Evolutionary conservation across 768 basidiomycete species (phyloP).

Genomic region (Rhizopogon salebrosus): DNA sequence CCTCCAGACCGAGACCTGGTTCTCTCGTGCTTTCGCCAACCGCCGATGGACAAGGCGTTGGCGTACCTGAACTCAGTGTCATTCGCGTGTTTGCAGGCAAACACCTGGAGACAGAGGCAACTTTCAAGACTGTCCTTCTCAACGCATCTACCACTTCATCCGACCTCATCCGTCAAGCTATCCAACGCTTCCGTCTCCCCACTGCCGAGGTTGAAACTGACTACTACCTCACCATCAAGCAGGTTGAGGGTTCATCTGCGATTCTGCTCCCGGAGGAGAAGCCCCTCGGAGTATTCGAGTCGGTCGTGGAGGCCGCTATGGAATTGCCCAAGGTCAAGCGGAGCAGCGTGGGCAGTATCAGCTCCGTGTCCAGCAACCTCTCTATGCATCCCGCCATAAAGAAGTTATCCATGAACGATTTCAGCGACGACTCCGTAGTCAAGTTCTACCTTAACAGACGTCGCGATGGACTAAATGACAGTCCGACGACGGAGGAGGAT

Average conservation of each 20-base stretch:
- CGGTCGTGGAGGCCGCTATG: constrained; percentile 73
- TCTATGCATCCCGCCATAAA: constrained; percentile 95
- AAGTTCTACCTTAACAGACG: constrained; percentile 91
- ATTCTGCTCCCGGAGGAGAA: constrained; percentile 66
- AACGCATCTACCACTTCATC: constrained; percentile 79
- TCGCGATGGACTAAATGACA: constrained; percentile 38
- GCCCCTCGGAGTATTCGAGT: constrained; percentile 88
- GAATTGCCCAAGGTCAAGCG: constrained; percentile 86
- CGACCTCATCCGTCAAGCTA: constrained; percentile 87
- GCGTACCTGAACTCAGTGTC: constrained; percentile 83
- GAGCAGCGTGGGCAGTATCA: constrained; percentile 90
- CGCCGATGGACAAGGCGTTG: constrained; percentile 54
- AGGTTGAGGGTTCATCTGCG: constrained; percentile 83
- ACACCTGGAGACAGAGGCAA: constrained; percentile 87
- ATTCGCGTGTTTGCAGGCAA: constrained; percentile 94
- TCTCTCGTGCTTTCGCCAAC: constrained; percentile 67
- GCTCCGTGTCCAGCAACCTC: constrained; percentile 86
- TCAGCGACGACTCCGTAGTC: constrained; percentile 93
- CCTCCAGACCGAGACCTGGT: constrained; percentile 63
- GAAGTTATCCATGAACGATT: constrained; percentile 94
- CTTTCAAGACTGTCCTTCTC: constrained; percentile 95
- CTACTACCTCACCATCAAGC: constrained; percentile 91
- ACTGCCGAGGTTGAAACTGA: constrained; percentile 49
- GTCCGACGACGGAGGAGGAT: constrained; percentile 41
- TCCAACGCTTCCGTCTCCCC: constrained; percentile 88